A percentile compares a stretch with the other conserved stretches of the same genome.
Conservation (phyloP, 331 rosid species). For the Quercus phellos region DNA sequence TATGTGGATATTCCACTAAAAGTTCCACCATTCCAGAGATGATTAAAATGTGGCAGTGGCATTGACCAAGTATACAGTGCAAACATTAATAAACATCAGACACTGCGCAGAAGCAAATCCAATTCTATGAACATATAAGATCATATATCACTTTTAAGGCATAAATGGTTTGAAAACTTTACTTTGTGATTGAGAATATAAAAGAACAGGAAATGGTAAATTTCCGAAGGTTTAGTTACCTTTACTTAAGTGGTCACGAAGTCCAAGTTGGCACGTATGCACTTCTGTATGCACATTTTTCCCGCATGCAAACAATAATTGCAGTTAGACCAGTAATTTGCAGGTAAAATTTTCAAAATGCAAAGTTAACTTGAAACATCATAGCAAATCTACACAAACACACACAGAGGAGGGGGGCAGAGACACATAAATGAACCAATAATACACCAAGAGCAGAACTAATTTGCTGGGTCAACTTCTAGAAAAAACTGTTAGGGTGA, state of each 20-base stretch:
- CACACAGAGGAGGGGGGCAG: too few relatives aligned
- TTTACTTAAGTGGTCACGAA: slow-evolving; percentile 42
- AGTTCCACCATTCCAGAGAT: not conserved
- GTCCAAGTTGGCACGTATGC: slow-evolving; percentile 55
- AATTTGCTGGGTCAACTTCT: not conserved
- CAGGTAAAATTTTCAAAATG: not conserved
- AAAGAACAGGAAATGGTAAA: not conserved
- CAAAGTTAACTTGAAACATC: not conserved
- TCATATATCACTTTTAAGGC: not conserved
- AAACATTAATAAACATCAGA: not conserved
- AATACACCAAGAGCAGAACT: not conserved
- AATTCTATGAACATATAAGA: not conserved
- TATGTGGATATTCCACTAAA: not conserved
- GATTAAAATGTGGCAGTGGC: not conserved
- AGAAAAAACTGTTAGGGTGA: too few relatives aligned
- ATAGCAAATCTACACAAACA: too few relatives aligned
- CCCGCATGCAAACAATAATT: slow-evolving; percentile 19
- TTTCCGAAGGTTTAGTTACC: slow-evolving; percentile 34
- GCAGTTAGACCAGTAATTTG: slow-evolving; percentile 2
- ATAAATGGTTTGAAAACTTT: not conserved
- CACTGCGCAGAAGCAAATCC: not conserved
- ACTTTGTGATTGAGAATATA: not conserved
- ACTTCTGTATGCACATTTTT: slow-evolving; percentile 49
- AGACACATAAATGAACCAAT: too few relatives aligned
- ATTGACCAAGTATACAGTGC: not conserved